Base-by-base conservation (phyloP, 2,329 filamentous ascomycete genomes). In the Xylaria sp. region DNA sequence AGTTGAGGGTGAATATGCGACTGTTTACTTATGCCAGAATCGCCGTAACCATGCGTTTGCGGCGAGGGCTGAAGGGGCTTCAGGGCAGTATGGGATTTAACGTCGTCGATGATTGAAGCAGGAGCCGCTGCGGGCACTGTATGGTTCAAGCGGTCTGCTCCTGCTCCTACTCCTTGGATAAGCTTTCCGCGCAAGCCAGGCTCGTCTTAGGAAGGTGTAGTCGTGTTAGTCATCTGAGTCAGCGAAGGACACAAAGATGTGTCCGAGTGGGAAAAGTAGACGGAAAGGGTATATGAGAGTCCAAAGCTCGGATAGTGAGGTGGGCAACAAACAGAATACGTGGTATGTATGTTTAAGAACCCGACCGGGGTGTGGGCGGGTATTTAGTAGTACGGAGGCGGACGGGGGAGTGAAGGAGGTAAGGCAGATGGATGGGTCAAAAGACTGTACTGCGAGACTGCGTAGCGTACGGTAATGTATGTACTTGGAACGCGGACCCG, bases 1-100 rank as follows among this genome's bases (percentile, higher is more conserved):
- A 69, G 52, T 43, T 66, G 62, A 48, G 65, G 63, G 44, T 69
- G 65, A 43, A 67, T 56, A 48, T 66, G 60, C 29, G 62, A 54
- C 38, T 67, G 66, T 18, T 60, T 49, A 20, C 59, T 58, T 61
- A 68, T 34, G 29, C 57, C 45, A 48, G 56, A 24, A 45, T 62
- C 55, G 49, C 47, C 56, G 61, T 66, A 65, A 54, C 64, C 66
- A 68, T 68, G 63, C 50, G 65, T 19, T 43, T 63, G 65, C 13
- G 62, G 48, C 50, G 56, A 56, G 19, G 58, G 57, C 46, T 54
- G 53, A 48, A 62, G 54, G 48, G 64, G 48, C 21, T 65, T 62
- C 9, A 60, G 57, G 43, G 59, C 47, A 44, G 60, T 45, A 50
- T 57, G 50, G 46, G 54, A 57, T 49, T 44, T 44, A 56, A 46